These are phyloP conservation scores for Biscogniauxia mediterranea DNA, from an alignment of 2,329 filamentous ascomycete genomes.

Conservation along the genomic window DNA sequence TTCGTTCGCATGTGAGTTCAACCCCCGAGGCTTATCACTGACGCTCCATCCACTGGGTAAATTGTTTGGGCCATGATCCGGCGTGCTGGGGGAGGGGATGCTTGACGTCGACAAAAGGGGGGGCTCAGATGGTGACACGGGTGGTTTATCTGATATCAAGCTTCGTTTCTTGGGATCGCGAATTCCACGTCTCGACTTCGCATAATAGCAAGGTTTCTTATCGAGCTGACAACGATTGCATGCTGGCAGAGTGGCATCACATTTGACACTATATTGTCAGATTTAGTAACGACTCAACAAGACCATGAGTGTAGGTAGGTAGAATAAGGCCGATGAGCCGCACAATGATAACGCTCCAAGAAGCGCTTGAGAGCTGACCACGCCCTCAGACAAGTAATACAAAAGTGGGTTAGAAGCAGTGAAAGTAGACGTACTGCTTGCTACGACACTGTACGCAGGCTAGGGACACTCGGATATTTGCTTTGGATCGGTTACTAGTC, in stretches of 20 bases:
- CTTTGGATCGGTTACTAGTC: constrained; percentile 28
- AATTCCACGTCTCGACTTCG: constrained; percentile 46
- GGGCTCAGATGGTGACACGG: constrained; percentile 16
- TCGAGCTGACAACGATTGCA: constrained; percentile 42
- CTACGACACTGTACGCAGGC: constrained; percentile 48
- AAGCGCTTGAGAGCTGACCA: background rate
- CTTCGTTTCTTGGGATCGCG: constrained; percentile 35
- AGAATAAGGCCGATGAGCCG: constrained; percentile 23
- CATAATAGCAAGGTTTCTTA: constrained; percentile 45
- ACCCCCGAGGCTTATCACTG: constrained; percentile 16
- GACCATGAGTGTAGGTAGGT: constrained; percentile 11
- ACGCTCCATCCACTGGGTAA: constrained; percentile 26
- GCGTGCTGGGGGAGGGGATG: constrained; percentile 17
- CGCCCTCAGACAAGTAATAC: background rate
- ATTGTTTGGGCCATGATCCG: constrained; percentile 19
- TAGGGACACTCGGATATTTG: constrained; percentile 40
- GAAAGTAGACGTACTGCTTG: constrained; percentile 38
- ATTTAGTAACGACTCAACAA: constrained; percentile 9
- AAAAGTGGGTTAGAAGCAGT: background rate
- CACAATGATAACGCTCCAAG: background rate
- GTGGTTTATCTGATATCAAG: constrained; percentile 31
- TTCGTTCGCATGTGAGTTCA: constrained; percentile 24
- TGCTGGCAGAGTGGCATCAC: constrained; percentile 42
- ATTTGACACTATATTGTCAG: constrained; percentile 36
- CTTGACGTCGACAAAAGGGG: constrained; percentile 22